phyloP scores from a whole-genome alignment of 106 monocot genomes.

The Dendrobium huoshanense region DNA sequence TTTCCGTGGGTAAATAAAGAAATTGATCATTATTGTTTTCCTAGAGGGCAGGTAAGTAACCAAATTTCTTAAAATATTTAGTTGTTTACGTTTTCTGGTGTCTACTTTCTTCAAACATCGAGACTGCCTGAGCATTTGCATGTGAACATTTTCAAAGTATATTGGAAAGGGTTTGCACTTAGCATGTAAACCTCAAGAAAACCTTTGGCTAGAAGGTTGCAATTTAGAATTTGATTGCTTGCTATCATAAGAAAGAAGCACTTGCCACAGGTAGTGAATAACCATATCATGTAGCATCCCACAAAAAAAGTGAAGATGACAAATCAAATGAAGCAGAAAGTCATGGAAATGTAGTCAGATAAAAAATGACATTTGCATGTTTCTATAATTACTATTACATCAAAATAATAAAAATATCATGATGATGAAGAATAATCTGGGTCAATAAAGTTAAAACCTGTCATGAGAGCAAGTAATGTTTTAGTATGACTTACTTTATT shows the following conservation, averaged over 20 bases:
- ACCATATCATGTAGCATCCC: background rate
- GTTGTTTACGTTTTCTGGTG: background rate
- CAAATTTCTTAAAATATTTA: background rate
- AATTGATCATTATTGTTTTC: background rate
- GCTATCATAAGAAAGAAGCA: background rate
- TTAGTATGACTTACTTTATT: constrained; percentile 58
- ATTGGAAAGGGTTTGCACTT: background rate
- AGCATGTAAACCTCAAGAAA: background rate
- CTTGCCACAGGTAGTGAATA: background rate
- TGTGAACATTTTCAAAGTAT: background rate
- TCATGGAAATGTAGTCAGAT: background rate
- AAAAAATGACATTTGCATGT: background rate
- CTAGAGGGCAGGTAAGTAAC: background rate
- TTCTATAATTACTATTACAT: background rate
- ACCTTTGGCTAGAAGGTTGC: background rate
- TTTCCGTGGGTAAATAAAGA: background rate
- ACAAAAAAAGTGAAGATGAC: background rate
- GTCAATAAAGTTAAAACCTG: background rate
- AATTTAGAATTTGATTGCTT: background rate
- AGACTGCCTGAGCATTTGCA: background rate
- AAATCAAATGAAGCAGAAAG: background rate
- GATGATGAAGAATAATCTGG: background rate
- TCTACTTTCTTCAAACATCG: background rate
- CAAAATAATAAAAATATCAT: background rate
- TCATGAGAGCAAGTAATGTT: background rate